phyloP scores from a whole-genome alignment of 2,329 filamentous ascomycete genomes.

The Didymella lethalis region DNA sequence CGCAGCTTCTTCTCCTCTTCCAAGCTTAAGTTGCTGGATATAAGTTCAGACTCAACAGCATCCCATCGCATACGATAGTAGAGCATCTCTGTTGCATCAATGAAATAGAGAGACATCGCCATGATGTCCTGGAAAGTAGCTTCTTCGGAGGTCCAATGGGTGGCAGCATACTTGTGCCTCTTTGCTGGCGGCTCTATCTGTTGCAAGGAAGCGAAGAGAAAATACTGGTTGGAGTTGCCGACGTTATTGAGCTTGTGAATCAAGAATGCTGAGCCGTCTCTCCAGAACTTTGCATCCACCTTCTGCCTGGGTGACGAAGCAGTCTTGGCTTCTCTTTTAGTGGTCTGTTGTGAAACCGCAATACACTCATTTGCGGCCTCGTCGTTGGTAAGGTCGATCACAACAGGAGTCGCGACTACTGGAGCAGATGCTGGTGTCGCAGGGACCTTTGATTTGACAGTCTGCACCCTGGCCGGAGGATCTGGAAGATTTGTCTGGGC shows the following conservation, averaged over 20 bases:
- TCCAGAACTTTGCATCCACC: not conserved
- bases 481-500: no score
- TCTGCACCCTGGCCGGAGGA: not conserved
- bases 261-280: not conserved
- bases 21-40: not conserved
- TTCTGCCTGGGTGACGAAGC: not conserved
- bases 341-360: not conserved
- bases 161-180: conserved; percentile 1
- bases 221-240: not conserved
- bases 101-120: conserved; percentile 1
- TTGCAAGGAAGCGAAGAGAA: conserved; percentile 8
- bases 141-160: conserved; percentile 5
- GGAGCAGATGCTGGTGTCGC: not conserved
- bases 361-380: not conserved
- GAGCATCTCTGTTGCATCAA: conserved; percentile 9
- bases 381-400: not conserved
- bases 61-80: conserved; percentile 3
- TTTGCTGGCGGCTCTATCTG: not conserved
- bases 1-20: not conserved
- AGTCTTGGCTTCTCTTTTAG: not conserved
- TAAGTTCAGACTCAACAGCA: not conserved
- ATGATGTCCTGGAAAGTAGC: not conserved
- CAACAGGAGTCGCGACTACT: not conserved
- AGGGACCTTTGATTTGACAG: not conserved
- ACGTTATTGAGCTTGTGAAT: not conserved